Evolutionary conservation across 2,329 filamentous ascomycete species (phyloP), one percentile per base, ranked within the genome.

Genomic region (Epichloe aotearoae): DNA sequence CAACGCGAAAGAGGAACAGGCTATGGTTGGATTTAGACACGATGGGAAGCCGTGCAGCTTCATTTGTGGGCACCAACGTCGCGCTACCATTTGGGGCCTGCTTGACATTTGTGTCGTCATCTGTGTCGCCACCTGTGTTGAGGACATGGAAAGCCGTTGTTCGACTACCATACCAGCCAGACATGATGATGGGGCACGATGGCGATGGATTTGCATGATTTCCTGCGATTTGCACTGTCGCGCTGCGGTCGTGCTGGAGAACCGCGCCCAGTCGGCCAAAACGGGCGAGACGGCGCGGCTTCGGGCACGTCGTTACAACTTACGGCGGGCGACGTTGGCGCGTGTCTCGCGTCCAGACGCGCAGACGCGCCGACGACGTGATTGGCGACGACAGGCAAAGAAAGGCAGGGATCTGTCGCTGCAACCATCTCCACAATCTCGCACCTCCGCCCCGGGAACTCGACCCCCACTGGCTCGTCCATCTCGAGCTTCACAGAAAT

Each of bases 1-100:
- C 52, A 44, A 53, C 45, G 49, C 54, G 54, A 37, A 42, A 38
- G 34, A 44, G 48, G 49, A 30, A 49, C 30, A 44, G 40, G 30
- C 47, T 30, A 30, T 20, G 40, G 41, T 34, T 33, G 41, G 48
- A 45, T 44, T 43, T 26, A 23, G 33, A 23, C 47, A 20, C 42
- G 45, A 52, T 15, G 49, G 44, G 26, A 34, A 39, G 41, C 14
- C 36, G 36, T 10, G 14, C 42, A 41, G 17, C n/a, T 19, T 41
- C 11, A 4, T 41, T 6, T 23, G 39, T 41, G 39, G 39, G 17
- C 39, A 41, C 39, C 11, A 20, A 19, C 10, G 17, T 42, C 19
- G 40, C 19, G 19, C 40, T 40, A 40, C n/a, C 40, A 15, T 5
- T 5, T 40, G 15, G n/a, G 19, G 14, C 42, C 7, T 44, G 23